Percentiles rank a stretch among this genome's conserved stretches.
Evolutionary conservation across 2,329 filamentous ascomycete genomes (phyloP).

Genomic region (Penicillium brasilianum): DNA sequence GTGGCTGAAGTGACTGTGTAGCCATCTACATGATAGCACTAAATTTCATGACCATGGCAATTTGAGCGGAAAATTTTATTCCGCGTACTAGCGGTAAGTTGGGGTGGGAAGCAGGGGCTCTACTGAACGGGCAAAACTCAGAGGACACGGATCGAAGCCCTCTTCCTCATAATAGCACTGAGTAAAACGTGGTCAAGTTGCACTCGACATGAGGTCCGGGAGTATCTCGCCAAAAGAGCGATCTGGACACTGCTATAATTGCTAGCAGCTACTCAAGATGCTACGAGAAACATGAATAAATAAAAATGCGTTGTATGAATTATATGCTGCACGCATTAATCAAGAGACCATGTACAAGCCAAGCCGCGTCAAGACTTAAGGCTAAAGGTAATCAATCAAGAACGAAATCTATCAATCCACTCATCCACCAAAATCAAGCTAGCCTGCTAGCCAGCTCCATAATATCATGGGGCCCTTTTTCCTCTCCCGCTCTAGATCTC

Average conservation of each 20-base stretch:
- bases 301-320: conserved; percentile 17
- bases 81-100: background rate
- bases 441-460: conserved; percentile 23
- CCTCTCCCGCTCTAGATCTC: background rate
- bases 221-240: background rate
- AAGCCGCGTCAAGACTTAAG: conserved; percentile 21
- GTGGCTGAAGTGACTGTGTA: background rate
- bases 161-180: too few relatives aligned
- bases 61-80: background rate
- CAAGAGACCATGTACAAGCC: conserved; percentile 27
- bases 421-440: conserved; percentile 18
- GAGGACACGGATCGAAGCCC: too few relatives aligned
- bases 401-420: conserved; percentile 2
- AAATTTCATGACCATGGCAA: background rate
- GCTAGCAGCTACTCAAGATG: background rate
- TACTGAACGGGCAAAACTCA: background rate
- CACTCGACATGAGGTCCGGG: background rate
- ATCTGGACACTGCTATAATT: background rate
- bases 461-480: background rate
- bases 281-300: background rate
- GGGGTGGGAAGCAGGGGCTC: background rate
- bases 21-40: background rate
- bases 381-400: conserved; percentile 9
- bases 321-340: conserved; percentile 25
- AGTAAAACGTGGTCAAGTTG: background rate